phyloP scores from a whole-genome alignment of 371 early-diverging fungal genomes.

The Globomyces sp. region DNA sequence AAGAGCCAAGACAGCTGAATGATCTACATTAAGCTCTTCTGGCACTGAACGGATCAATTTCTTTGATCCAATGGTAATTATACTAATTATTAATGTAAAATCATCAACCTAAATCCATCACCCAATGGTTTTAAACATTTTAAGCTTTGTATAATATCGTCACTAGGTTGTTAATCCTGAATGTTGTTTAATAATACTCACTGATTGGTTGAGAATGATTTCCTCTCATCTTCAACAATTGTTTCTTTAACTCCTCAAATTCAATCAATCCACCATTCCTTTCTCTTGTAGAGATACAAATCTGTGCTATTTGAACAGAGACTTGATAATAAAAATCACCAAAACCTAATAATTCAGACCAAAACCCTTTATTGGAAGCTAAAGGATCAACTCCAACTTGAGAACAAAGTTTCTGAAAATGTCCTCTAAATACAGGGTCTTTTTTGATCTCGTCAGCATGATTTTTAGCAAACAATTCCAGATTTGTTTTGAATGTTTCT shows the following conservation, averaged over 20 bases:
- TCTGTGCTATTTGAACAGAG: constrained; percentile 73
- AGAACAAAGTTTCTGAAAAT: constrained; percentile 92
- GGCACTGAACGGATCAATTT: constrained; percentile 89
- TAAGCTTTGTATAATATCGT: constrained; percentile 83
- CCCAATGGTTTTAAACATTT: constrained; percentile 81
- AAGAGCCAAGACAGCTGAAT: constrained; percentile 61
- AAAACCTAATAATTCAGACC: constrained; percentile 90
- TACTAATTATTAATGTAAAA: not conserved
- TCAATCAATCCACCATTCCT: constrained; percentile 90
- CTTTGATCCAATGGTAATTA: constrained; percentile 59
- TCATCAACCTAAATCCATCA: constrained; percentile 78
- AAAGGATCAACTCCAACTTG: constrained; percentile 94
- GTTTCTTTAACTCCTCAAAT: constrained; percentile 67
- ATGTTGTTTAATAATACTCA: constrained; percentile 33
- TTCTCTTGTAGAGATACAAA: constrained; percentile 79
- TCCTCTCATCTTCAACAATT: constrained; percentile 65
- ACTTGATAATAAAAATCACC: constrained; percentile 98
- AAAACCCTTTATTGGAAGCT: constrained; percentile 92
- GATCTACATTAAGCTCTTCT: constrained; percentile 83
- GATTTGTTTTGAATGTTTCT: constrained; percentile 69
- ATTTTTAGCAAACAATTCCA: constrained; percentile 82
- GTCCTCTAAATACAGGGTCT: constrained; percentile 83
- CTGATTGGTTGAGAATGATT: constrained; percentile 44
- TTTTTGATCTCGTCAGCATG: constrained; percentile 86
- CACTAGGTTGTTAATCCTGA: constrained; percentile 20